A percentile compares a stretch with the other conserved stretches of the same genome.
Evolutionary conservation across 441 rosid genomes (phyloP).

Genomic region (Viola pubescens): DNA sequence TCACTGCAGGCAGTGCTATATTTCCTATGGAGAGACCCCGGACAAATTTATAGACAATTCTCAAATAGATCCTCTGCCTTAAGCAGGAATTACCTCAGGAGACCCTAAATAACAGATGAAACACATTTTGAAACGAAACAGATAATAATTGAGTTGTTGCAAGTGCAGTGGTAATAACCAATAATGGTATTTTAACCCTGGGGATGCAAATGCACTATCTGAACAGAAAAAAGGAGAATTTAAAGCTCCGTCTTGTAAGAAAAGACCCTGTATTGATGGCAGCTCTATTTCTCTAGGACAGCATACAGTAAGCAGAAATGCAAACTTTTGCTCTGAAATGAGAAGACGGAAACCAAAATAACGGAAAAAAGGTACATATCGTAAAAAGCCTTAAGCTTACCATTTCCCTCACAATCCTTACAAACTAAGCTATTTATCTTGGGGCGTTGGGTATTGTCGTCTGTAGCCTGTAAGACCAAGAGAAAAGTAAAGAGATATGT

Average conservation of each 20-base stretch:
- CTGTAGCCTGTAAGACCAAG: slow-evolving; percentile 44
- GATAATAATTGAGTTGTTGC: too few species aligned
- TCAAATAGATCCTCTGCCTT: too few species aligned
- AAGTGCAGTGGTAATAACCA: too few species aligned
- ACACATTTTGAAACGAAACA: too few species aligned
- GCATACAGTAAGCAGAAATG: neutral
- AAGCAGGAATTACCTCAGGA: too few species aligned
- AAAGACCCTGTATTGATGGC: neutral
- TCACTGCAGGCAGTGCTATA: too few species aligned
- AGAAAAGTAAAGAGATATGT: slow-evolving; percentile 9
- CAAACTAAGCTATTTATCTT: slow-evolving; percentile 69
- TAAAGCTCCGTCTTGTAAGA: neutral
- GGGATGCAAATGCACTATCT: neutral
- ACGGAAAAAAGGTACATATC: neutral
- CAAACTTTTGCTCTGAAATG: neutral
- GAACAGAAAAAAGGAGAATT: neutral
- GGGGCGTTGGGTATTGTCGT: slow-evolving; percentile 27
- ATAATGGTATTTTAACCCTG: neutral
- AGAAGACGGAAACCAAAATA: neutral
- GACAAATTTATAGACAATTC: too few species aligned
- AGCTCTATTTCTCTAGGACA: slow-evolving; percentile 1
- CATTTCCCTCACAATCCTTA: slow-evolving; percentile 77
- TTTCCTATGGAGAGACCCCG: too few species aligned
- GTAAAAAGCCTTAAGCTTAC: slow-evolving; percentile 27
- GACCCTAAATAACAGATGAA: too few species aligned